Base-by-base conservation (phyloP, 208 protist species). In the Wallacemonas sp. region DNA sequence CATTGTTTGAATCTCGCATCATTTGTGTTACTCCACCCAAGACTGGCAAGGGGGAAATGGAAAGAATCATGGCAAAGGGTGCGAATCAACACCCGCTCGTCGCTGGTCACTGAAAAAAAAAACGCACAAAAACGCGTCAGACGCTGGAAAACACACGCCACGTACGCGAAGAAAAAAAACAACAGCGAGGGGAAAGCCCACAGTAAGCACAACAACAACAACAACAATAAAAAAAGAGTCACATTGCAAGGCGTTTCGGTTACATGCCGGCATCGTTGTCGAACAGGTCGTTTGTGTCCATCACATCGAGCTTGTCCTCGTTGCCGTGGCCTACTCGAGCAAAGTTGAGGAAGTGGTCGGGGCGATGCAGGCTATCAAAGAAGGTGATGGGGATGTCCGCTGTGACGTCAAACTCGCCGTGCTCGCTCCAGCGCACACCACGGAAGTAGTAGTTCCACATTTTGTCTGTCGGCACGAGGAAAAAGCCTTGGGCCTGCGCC, bases 321-420 rank as follows among this genome's bases (percentile, higher is more conserved):
- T 67, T 74, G 17, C 83, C 80, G 26, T 66, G 64, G 0, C 72
- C 63, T 17, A 91, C 80, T 8, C 88, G 80, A 21, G 82, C 76
- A 78, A 96, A 96, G 74, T 91, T 93, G 36, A 90, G 61, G 68
- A 94, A 93, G 74, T 94, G 91, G 47, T 96, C 88, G 1, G 85
- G 82, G 16, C 88, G 84, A 64, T 96, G 88, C 33, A 77, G 65
- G 19, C 78, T 61, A 23, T 73, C 55, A 63, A 96, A 96, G 70
- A 93, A 96, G 33, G 70, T 65, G 27, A 78, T 44, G 17, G 91
- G 91, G 4, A 83, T 29, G 43, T 92, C 88, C 14, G 85, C 87
- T 16, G 63, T 67, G 12, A 94, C 86, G 34, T 94, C 85, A 70
- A 88, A 96, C 61, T 85, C 80, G 38, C 70, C 83, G 38, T 72